Percentiles rank a stretch among this genome's conserved stretches.
These are phyloP conservation scores for Santalum album DNA, from an alignment of 164 flowering plant species.

Conservation along the genomic window DNA sequence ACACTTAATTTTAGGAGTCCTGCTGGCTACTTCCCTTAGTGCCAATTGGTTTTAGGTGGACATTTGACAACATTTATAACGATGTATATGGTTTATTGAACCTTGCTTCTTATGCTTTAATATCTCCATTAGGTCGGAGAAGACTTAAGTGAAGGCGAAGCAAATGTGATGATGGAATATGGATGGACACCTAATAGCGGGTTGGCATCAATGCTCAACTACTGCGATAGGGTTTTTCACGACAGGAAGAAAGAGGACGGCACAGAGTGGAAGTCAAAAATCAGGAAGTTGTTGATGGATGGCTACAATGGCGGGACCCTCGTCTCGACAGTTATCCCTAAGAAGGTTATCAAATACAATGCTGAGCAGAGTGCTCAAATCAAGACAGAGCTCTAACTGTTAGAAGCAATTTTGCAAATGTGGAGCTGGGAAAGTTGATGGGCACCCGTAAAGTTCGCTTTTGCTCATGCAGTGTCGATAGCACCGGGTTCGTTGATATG, in stretches of 20 bases:
- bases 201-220: slow-evolving; percentile 85
- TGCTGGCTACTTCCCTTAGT: neutral
- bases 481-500: too few relatives aligned
- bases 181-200: slow-evolving; percentile 85
- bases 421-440: too few relatives aligned
- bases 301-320: slow-evolving; percentile 67
- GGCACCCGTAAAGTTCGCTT: too few relatives aligned
- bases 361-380: slow-evolving; percentile 16
- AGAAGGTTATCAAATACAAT: slow-evolving; percentile 21
- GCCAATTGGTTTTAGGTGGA: too few relatives aligned
- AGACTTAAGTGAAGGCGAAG: slow-evolving; percentile 78
- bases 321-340: slow-evolving; percentile 24
- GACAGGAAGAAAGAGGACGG: slow-evolving; percentile 53
- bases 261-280: slow-evolving; percentile 80
- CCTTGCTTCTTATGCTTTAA: neutral
- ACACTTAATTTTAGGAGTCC: neutral
- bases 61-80: too few relatives aligned
- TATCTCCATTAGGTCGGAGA: slow-evolving; percentile 58
- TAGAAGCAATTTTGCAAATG: too few relatives aligned
- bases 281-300: slow-evolving; percentile 58
- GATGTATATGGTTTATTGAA: neutral
- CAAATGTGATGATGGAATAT: slow-evolving; percentile 58
- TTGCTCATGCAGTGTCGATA: too few relatives aligned
- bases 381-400: slow-evolving; percentile 27
- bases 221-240: slow-evolving; percentile 74